Base-by-base conservation (phyloP, 2,329 filamentous ascomycete genomes). In the Dactylellina haptotyla region DNA sequence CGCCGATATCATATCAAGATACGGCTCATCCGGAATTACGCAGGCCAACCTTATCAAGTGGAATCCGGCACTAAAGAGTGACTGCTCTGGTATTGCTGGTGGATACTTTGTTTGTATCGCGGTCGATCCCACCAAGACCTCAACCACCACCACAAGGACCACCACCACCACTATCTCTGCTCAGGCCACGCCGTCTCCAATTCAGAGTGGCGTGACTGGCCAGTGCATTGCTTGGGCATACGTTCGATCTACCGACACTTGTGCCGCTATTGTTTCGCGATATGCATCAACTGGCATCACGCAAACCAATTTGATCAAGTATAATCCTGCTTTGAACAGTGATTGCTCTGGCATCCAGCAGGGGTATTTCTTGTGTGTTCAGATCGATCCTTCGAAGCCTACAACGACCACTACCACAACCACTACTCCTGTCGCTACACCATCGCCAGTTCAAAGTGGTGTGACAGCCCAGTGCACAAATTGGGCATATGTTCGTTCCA, bases 31-130 rank as follows among this genome's bases (percentile, higher is more conserved):
- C 10, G 41, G 25, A 18, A 5, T 48, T 3, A 43, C 59, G 23
- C n/a, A 30, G n/a, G 56, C 41, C 14, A 46, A 64, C 14, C 59
- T 64, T 18, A 48, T 64, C n/a, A 23, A 8, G n/a, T 66, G 62
- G 62, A 66, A 66, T 18, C 8, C 48, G 6, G 10, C 14, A 14
- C n/a, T 69, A 12, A 56, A 56, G 46, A 43, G 30, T 25, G 48
- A 64, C 26, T 64, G 48, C n/a, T 64, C 61, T 10, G 48, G 61
- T 1, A 9, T 64, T 8, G 34, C 14, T 53, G 58, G 28, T 48
- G 50, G 50, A 3, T 26, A 54, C 14, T 30, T n/a, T 61, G 46
- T 62, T 10, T 62, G 50, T 28, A 65, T 48, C 8, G 23, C 41
- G 1, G 43, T 45, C 18, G 26, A 30, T 12, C 41, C 32, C 2